phyloP scores from a whole-genome alignment of 2,329 filamentous ascomycete species.

The Epichloe aotearoae region DNA sequence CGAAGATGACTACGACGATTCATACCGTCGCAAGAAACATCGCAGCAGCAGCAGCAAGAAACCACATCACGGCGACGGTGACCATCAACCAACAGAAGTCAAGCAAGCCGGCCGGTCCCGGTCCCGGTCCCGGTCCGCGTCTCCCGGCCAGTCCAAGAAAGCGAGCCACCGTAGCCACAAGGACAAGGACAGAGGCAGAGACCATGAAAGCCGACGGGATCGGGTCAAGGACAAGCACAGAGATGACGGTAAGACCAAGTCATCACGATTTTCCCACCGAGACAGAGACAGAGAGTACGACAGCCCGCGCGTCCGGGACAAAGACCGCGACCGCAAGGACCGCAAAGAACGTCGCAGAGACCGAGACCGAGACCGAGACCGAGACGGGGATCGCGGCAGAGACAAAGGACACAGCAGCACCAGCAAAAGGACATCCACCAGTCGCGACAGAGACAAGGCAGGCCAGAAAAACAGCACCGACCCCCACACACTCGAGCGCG shows the following conservation, averaged over 20 bases:
- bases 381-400: conserved; percentile 13
- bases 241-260: conserved; percentile 29
- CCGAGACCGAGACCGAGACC: conserved; percentile 11
- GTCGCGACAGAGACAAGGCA: conserved; percentile 20
- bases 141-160: conserved; percentile 43
- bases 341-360: conserved; percentile 23
- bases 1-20: conserved; percentile 32
- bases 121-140: conserved; percentile 54
- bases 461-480: conserved; percentile 24
- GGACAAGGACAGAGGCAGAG: conserved; percentile 41
- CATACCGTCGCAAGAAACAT: conserved; percentile 37
- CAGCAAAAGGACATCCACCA: conserved; percentile 24
- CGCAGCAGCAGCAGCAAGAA: conserved; percentile 23
- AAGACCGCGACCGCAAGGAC: conserved; percentile 24
- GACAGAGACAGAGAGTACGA: conserved; percentile 28
- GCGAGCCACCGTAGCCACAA: conserved; percentile 48
- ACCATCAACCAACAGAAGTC: conserved; percentile 24
- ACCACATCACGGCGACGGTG: conserved; percentile 31
- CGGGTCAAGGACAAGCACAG: conserved; percentile 32
- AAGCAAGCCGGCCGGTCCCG: conserved; percentile 43
- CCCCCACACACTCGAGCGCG: conserved; percentile 57
- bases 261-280: conserved; percentile 27
- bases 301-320: conserved; percentile 21
- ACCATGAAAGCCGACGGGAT: conserved; percentile 27
- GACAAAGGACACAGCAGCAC: conserved; percentile 16